Evolutionary conservation across 371 early-diverging fungal species (phyloP), one percentile per base, ranked within the genome.

Genomic region (Gilbertella persicaria): DNA sequence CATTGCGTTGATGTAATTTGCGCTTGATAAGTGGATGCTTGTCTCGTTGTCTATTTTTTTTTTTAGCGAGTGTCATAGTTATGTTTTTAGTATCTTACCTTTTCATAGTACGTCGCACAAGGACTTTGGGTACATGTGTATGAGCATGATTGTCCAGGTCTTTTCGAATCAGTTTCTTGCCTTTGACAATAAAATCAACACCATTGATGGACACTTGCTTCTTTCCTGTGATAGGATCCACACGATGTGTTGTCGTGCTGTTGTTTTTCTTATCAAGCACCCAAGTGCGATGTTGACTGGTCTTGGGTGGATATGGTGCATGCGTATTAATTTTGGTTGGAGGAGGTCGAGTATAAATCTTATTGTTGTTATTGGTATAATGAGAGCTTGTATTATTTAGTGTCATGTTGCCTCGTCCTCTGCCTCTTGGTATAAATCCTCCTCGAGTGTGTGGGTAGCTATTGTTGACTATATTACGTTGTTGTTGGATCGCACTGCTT

Each of bases 101-200:
- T 36, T 63, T 63, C 2, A 53, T 28, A 1, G 47, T 39, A 33
- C 33, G 53, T 49, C 58, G 35, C 36, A 58, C 33, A 0, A 63
- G 35, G 6, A 53, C 53, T 40, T 53, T 63, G 9, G 63, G 63
- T 17, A 50, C 63, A 5, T 39, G 52, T 50, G 24, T 14, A 41
- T 37, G 5, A 59, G 48, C 2, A 39, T 39, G 9, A 53, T 45
- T 2, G 58, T 36, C 40, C 9, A 60, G 39, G 35, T 69, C 75
- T 43, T 75, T 60, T 16, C 75, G 55, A 14, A 75, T 60, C 17
- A 75, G 21, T 29, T 71, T 71, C 44, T 63, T 75, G 12, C 75
- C 75, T 41, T 71, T 75, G 12, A 67, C 71, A n/a, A 71, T 55
- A 50, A 67, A 75, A 40, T 61, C 66, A 13, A 79, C 73, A 21